phyloP scores from a whole-genome alignment of 1,284 basidiomycete genomes.

The Gastroboletus turbinatus region DNA sequence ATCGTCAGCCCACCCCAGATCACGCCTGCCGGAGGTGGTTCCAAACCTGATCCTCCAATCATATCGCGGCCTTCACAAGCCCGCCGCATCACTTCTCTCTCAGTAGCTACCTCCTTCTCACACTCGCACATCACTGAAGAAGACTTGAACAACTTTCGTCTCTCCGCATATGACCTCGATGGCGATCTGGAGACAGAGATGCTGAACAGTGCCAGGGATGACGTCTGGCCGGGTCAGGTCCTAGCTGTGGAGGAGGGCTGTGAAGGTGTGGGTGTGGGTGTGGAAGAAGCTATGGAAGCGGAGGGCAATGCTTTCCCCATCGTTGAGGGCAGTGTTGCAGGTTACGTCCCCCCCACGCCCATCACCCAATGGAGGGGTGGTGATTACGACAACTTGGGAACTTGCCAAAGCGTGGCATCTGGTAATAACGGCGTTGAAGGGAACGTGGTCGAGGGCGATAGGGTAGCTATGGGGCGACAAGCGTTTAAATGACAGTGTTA shows the following conservation, averaged over 20 bases:
- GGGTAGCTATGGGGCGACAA: neutral
- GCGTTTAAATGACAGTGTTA: neutral
- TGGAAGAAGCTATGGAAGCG: neutral
- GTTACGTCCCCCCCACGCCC: neutral
- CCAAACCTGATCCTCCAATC: neutral
- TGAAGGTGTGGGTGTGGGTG: neutral
- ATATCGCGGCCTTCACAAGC: constrained; percentile 13
- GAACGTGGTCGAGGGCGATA: neutral
- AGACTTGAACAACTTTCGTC: constrained; percentile 23
- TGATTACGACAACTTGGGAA: constrained; percentile 18
- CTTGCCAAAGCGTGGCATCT: neutral
- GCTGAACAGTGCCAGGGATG: constrained; percentile 25
- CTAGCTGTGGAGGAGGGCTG: constrained; percentile 13
- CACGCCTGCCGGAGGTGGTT: neutral
- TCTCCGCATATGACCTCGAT: constrained; percentile 31
- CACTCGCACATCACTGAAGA: constrained; percentile 30
- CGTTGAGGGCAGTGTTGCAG: constrained; percentile 12
- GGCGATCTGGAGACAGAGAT: constrained; percentile 29
- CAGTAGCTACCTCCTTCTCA: constrained; percentile 27
- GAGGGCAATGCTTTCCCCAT: neutral
- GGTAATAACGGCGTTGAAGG: neutral
- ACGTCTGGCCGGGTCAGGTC: constrained; percentile 10
- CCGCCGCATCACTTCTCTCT: constrained; percentile 27
- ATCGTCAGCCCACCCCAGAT: neutral
- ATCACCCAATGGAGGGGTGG: neutral